phyloP scores from a whole-genome alignment of 192 early-diverging fungal species.

The Coemansia sp. region DNA sequence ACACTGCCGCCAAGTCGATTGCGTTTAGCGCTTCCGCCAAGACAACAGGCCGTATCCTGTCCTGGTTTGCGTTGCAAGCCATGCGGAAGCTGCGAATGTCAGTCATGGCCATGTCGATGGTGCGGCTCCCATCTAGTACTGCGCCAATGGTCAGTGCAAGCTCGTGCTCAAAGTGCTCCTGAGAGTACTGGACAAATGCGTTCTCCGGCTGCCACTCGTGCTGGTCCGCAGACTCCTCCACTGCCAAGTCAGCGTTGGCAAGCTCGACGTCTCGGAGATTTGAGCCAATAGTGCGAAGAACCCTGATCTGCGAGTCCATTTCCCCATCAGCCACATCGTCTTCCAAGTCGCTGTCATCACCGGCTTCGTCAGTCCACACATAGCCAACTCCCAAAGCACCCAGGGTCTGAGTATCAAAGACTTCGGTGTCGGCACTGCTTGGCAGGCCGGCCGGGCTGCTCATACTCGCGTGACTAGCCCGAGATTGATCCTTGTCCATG shows the following conservation, averaged over 20 bases:
- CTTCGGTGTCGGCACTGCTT: slow-evolving; percentile 8
- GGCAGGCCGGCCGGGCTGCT: neutral
- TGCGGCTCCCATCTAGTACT: slow-evolving; percentile 75
- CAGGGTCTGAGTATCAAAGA: slow-evolving; percentile 38
- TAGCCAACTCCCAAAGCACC: slow-evolving; percentile 64
- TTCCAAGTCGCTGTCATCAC: slow-evolving; percentile 58
- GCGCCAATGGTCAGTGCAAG: slow-evolving; percentile 74
- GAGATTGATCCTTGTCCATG: neutral
- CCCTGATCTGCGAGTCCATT: neutral
- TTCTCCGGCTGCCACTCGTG: slow-evolving; percentile 46
- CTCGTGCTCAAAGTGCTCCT: slow-evolving; percentile 70
- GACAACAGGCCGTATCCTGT: slow-evolving; percentile 74
- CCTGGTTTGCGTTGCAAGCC: slow-evolving; percentile 77
- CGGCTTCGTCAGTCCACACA: slow-evolving; percentile 57
- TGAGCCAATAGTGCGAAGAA: slow-evolving; percentile 36
- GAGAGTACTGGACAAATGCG: slow-evolving; percentile 33
- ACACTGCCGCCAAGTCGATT: slow-evolving; percentile 56
- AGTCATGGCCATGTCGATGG: slow-evolving; percentile 68
- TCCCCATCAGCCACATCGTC: slow-evolving; percentile 32
- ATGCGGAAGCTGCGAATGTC: slow-evolving; percentile 88
- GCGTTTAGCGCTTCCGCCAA: slow-evolving; percentile 66
- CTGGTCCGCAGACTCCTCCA: slow-evolving; percentile 13
- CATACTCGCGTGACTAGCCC: neutral
- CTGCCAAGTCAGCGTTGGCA: slow-evolving; percentile 21
- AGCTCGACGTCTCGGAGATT: slow-evolving; percentile 14